Evolutionary conservation across 2,329 filamentous ascomycete genomes (phyloP), one percentile per base, ranked within the genome.

Genomic region (Botrytis fabae): DNA sequence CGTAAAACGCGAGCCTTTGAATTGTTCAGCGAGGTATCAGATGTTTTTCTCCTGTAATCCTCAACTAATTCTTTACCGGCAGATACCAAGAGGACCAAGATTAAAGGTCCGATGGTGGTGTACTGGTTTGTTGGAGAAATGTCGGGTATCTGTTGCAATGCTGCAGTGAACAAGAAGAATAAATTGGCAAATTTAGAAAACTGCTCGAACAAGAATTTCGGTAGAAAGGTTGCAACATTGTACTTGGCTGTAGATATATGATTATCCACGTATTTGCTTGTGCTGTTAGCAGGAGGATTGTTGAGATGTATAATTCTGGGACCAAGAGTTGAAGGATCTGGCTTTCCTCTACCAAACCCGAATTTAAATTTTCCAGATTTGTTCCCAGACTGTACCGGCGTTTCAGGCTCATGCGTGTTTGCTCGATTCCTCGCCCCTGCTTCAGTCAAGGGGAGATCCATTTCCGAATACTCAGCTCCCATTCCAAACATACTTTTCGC

Each of bases 101-200:
- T 86, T 74, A 99, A 87, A n/a, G 96, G 96, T 9, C 93, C 95
- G 81, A 99, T 98, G 54, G 97, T 99, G 9, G 96, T 99, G 81
- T 95, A 99, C 82, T 87, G 89, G 84, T 98, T 98, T 16, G 96
- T 99, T 12, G 97, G 96, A 48, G 95, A 97, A 75, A 99, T 91
- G 77, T 92, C 91, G 35, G 96, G 96, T 75, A 99, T 97, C 82
- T 99, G 96, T 85, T 99, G 96, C 63, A 99, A 85, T 59, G 90
- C 91, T 25, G 96, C 95, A 54, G 96, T 99, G 83, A 99, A 98
- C 81, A 99, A 89, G 92, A 99, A 99, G 86, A 99, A 99, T 80
- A 99, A 84, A 84, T 99, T 99, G 85, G 96, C 96, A 83, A 98
- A 97, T 86, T 98, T 99, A 75, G 95, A 98, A 84, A 99, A 99